Conservation (phyloP, 495 filamentous ascomycete genomes). For the Xylaria castorea region DNA sequence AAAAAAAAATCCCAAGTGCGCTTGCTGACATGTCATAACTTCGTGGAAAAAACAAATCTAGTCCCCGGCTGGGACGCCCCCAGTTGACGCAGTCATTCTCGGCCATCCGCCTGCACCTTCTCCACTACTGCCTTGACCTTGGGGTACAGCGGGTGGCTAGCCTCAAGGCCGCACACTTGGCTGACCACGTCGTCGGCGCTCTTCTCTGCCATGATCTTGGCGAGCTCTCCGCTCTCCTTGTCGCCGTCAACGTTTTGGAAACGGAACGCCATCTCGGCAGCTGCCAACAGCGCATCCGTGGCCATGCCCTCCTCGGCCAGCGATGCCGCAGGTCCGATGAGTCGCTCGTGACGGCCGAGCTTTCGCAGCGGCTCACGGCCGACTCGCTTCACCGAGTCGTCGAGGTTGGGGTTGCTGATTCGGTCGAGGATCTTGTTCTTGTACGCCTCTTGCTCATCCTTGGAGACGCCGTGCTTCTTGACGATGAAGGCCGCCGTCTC, state of each 20-base stretch:
- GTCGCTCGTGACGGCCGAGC: constrained; percentile 88
- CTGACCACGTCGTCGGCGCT: constrained; percentile 69
- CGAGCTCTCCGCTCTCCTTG: constrained; percentile 82
- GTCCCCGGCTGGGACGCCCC: constrained; percentile 9
- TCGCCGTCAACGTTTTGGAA: constrained; percentile 93
- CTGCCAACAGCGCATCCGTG: constrained; percentile 71
- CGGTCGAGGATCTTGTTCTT: constrained; percentile 89
- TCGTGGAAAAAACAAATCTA: constrained; percentile 34
- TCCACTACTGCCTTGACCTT: constrained; percentile 74
- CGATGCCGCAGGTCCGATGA: constrained; percentile 88
- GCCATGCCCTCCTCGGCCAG: constrained; percentile 79
- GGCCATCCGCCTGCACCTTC: constrained; percentile 72
- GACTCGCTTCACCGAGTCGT: constrained; percentile 93
- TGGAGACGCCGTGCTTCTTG: constrained; percentile 79
- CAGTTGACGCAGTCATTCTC: constrained; percentile 35
- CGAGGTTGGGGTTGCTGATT: constrained; percentile 93
- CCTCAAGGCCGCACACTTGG: constrained; percentile 77
- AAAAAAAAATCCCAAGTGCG: constrained; percentile 29
- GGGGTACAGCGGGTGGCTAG: constrained; percentile 73
- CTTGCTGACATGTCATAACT: constrained; percentile 41
- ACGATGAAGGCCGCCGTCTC: constrained; percentile 88
- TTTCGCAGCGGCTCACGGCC: constrained; percentile 94
- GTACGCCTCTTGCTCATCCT: constrained; percentile 82
- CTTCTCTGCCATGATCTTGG: constrained; percentile 78
- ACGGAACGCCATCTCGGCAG: constrained; percentile 83